Evolutionary conservation across 495 filamentous ascomycete genomes (phyloP).

Genomic region (Friedmanniomyces endolithicus): DNA sequence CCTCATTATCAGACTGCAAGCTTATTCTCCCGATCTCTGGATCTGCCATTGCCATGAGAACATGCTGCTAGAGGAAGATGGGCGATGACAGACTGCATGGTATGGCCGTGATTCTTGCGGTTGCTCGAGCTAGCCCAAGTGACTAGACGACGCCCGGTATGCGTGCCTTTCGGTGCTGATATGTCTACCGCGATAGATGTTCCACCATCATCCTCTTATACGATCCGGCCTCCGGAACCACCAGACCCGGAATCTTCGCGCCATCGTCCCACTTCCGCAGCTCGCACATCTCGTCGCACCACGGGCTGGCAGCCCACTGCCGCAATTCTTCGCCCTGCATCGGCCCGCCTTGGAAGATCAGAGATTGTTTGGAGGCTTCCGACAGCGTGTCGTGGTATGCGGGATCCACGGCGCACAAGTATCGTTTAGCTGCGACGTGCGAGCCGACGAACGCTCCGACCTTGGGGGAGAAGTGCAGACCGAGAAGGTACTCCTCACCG

Average conservation of each 20-base stretch:
- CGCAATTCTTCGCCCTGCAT: constrained; percentile 29
- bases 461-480: constrained; percentile 32
- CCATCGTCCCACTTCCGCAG: constrained; percentile 36
- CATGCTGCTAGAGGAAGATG: too few species aligned
- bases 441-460: constrained; percentile 33
- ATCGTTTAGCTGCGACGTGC: constrained; percentile 38
- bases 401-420: constrained; percentile 32
- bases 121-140: background rate
- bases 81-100: too few species aligned
- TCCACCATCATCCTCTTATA: constrained; percentile 28
- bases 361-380: constrained; percentile 31
- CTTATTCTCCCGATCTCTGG: constrained; percentile 24
- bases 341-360: constrained; percentile 37
- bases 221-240: constrained; percentile 23
- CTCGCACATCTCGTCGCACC: constrained; percentile 32
- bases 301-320: constrained; percentile 22
- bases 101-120: constrained; percentile 23
- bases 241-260: constrained; percentile 31
- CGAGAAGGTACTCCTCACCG: constrained; percentile 31
- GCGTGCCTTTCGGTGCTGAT: background rate
- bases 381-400: constrained; percentile 32
- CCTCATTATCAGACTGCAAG: constrained; percentile 15
- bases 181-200: constrained; percentile 7
- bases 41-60: constrained; percentile 24
- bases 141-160: background rate